Evolutionary conservation across 2,329 filamentous ascomycete genomes (phyloP), one percentile per base, ranked within the genome.

Genomic region (Penicillium sclerotiorum): DNA sequence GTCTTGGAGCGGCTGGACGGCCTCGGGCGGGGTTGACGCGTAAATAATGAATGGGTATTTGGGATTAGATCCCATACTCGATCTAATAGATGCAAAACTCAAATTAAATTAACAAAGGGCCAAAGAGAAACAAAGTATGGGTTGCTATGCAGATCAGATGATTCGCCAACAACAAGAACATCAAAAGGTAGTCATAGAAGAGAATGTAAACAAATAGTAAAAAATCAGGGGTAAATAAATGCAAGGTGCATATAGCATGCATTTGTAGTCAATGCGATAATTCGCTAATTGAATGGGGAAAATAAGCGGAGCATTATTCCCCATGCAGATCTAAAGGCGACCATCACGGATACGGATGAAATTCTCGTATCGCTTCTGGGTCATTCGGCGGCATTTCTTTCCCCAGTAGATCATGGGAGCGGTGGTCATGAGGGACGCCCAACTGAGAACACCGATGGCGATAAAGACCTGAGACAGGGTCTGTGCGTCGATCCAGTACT

Each of bases 321-420:
- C 9, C 21, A 39, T 40, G 8, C 15, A n/a, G n/a, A 5, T 23
- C 30, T 49, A 49, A 5, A 33, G 23, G 27, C 32, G 48, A 17
- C 55, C 55, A 56, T 80, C 78, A 23, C 78, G 72, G 55, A 78
- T 75, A 47, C 72, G 71, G 23, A 81, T 60, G 55, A 79, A 80
- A 21, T 71, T 68, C 41, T 71, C 58, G 51, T 81, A 81, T 46
- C 75, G 65, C 17, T 61, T 60, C 42, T 73, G 65, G 4, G 80
- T 82, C 76, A 74, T 75, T 17, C 73, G 67, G 12, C 80, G 69
- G 40, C 71, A 75, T 2, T 58, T 61, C 66, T 82, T 83, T 2
- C 80, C 80, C 67, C 71, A 82, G 12, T 76, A 63, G 39, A 80
- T 79, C 80, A 83, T 82, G 1, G 79, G 78, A 30, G 79, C 57